These are phyloP conservation scores for Leersia perrieri DNA, from an alignment of 176 grass and related monocot genomes.

Conservation along the genomic window DNA sequence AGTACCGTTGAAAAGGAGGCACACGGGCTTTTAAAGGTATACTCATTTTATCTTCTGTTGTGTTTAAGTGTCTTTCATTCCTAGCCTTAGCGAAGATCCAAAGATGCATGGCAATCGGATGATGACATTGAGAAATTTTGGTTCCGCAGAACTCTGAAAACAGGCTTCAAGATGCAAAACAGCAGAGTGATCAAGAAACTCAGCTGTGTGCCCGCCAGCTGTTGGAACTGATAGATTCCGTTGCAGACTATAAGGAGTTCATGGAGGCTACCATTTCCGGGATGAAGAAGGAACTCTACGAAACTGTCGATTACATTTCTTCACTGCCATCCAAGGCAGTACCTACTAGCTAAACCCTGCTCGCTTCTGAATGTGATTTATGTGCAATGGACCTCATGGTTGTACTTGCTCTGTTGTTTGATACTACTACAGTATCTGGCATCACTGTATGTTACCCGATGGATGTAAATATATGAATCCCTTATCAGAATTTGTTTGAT, in stretches of 20 bases:
- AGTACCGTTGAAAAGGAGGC: conserved; percentile 52
- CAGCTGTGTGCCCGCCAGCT: conserved; percentile 48
- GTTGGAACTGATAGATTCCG: conserved; percentile 49
- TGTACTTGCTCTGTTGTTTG: too few species aligned
- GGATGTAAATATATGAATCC: too few species aligned
- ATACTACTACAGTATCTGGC: too few species aligned
- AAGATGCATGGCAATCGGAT: not conserved
- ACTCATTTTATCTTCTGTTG: not conserved
- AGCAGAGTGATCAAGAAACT: conserved; percentile 42
- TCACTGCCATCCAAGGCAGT: conserved; percentile 40
- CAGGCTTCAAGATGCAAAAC: conserved; percentile 26
- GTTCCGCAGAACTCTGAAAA: conserved; percentile 53
- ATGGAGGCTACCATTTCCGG: conserved; percentile 41
- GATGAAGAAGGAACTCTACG: conserved; percentile 54
- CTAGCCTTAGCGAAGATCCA: not conserved
- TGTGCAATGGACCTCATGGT: too few species aligned
- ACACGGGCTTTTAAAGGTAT: conserved; percentile 60
- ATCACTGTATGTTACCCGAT: too few species aligned
- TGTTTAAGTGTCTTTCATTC: not conserved
- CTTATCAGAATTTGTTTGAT: too few species aligned
- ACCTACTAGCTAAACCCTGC: conserved; percentile 1
- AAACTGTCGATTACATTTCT: conserved; percentile 52
- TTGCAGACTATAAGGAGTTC: conserved; percentile 60
- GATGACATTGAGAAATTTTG: not conserved
- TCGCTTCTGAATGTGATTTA: not conserved